Conservation (phyloP, 345 rosid species). For the Moringa oleifera region DNA sequence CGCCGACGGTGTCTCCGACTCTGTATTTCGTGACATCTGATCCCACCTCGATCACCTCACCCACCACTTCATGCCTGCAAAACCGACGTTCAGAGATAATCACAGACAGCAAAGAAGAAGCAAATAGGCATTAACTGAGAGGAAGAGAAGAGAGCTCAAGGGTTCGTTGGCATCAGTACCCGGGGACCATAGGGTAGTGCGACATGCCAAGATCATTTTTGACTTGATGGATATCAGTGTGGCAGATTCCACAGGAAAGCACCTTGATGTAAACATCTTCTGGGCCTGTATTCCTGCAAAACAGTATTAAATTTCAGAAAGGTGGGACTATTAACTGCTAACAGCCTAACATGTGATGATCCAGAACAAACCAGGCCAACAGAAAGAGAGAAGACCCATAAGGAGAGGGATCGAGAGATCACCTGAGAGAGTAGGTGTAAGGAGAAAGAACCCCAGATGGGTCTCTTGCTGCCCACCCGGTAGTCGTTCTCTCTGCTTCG, state of each 20-base stretch:
- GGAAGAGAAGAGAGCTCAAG: neutral
- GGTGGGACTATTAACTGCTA: neutral
- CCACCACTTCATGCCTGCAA: conserved; percentile 71
- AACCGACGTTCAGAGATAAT: neutral
- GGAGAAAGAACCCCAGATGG: conserved; percentile 69
- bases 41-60: conserved; percentile 70
- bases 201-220: conserved; percentile 60
- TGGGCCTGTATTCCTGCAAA: conserved; percentile 56
- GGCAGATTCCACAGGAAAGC: conserved; percentile 66
- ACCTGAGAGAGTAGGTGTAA: conserved; percentile 62
- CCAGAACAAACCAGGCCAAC: no score
- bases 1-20: conserved; percentile 53
- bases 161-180: conserved; percentile 27
- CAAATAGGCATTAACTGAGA: neutral
- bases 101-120: neutral
- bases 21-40: conserved; percentile 42
- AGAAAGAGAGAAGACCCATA: neutral
- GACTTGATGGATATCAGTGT: conserved; percentile 65
- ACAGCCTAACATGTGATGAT: neutral
- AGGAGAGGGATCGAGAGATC: neutral
- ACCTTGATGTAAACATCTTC: conserved; percentile 64
- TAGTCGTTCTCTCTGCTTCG: conserved; percentile 38
- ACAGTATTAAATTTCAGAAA: neutral
- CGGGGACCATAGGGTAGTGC: conserved; percentile 75
- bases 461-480: conserved; percentile 80